Evolutionary conservation across 2,329 filamentous ascomycete species (phyloP), one percentile per base, ranked within the genome.

Genomic region (Karstenula rhodostoma): DNA sequence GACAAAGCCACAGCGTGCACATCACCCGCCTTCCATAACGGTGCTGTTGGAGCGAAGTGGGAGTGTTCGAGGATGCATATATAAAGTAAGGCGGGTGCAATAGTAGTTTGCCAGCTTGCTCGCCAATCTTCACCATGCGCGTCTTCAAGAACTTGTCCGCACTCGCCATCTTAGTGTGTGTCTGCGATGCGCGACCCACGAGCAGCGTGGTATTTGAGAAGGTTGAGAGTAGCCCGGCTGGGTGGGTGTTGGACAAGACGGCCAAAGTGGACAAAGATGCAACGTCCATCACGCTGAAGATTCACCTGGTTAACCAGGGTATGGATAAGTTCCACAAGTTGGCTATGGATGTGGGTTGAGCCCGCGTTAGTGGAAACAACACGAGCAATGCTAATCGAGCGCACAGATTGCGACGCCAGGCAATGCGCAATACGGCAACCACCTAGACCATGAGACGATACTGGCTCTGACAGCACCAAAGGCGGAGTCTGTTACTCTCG

Each of bases 391-490:
- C 50, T 61, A 48, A 61, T 35, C 29, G 2, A 23, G 23, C 29
- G n/a, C 4, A 48, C 46, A 67, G 65, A 69, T 86, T 29, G 85
- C 84, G 8, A 80, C 85, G 61, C 85, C 84, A 2, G 75, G 72
- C 10, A 81, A 85, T 63, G 56, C 73, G 56, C 80, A 82, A 40
- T 86, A 86, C 64, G 84, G 84, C 54, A 75, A 83, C 49, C 83
- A 86, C 70, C 75, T 87, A 46, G 80, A 76, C 47, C 70, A 78
- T 3, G 76, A 81, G 4, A 76, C 80, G 3, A 81, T 87, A 46
- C 76, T 82, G 46, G 77, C 83, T 46, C 76, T 87, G 43, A 74
- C 86, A 43, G 79, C 79, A 64, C 85, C 85, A 4, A 71, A 80
- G 1, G 78, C 83, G 2, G 79, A 86, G 58, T 81, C 84, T 1